phyloP scores from a whole-genome alignment of 1,284 basidiomycete genomes.

The Naganishia cerealis region DNA sequence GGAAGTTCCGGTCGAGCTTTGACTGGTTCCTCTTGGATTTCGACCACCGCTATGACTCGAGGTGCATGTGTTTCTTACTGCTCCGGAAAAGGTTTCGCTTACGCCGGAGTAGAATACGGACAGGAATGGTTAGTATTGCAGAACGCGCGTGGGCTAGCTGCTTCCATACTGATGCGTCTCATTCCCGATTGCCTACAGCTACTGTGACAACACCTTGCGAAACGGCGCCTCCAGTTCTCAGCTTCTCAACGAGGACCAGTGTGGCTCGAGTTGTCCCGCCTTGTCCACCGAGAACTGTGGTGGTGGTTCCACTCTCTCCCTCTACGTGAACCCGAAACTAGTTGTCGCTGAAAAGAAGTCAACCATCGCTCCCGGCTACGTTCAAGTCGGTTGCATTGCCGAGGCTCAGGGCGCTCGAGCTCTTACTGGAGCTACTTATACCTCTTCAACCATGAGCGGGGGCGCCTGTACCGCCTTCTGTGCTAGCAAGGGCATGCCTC shows the following conservation, averaged over 20 bases:
- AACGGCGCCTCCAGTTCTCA: conserved; percentile 43
- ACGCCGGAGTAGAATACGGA: conserved; percentile 45
- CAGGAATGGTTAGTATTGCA: conserved; percentile 38
- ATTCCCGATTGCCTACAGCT: conserved; percentile 8
- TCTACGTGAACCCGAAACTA: conserved; percentile 59
- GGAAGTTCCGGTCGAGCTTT: conserved; percentile 37
- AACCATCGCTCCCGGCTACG: conserved; percentile 35
- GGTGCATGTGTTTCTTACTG: conserved; percentile 37
- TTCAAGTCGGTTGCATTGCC: conserved; percentile 31
- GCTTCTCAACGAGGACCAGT: conserved; percentile 37
- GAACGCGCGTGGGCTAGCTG: too few species aligned
- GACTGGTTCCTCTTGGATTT: conserved; percentile 34
- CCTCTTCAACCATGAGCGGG: conserved; percentile 25
- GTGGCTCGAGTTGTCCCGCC: conserved; percentile 42
- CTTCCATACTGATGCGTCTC: conserved; percentile 34
- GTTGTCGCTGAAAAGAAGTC: conserved; percentile 51
- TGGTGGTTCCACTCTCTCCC: conserved; percentile 50
- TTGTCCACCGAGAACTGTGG: conserved; percentile 46
- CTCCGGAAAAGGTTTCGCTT: conserved; percentile 38
- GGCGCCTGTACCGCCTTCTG: conserved; percentile 37
- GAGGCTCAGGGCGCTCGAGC: conserved; percentile 21
- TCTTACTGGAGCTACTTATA: conserved; percentile 25
- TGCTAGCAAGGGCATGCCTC: conserved; percentile 37
- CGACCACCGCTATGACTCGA: conserved; percentile 36
- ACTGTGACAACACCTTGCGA: conserved; percentile 39